These are phyloP conservation scores for Alternaria dauci DNA, from an alignment of 2,329 filamentous ascomycete genomes.

Conservation along the genomic window DNA sequence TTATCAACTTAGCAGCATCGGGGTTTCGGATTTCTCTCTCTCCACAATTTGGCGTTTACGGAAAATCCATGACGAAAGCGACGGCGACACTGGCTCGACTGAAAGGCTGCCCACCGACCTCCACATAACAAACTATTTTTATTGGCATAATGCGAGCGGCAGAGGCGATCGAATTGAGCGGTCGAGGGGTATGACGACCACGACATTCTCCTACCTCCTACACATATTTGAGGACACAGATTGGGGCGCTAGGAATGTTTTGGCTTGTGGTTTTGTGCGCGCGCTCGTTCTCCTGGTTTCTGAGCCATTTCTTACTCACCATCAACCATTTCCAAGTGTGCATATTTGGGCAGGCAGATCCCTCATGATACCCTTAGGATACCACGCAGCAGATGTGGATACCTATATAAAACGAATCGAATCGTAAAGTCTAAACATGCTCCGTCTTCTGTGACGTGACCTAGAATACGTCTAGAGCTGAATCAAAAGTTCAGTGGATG, in stretches of 20 bases:
- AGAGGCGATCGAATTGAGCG: slow-evolving; percentile 7
- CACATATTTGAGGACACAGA: slow-evolving; percentile 18
- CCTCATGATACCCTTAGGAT: slow-evolving; percentile 37
- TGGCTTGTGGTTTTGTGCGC: slow-evolving; percentile 14
- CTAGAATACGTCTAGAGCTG: background rate
- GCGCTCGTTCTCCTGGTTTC: background rate
- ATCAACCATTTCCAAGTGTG: slow-evolving; percentile 22
- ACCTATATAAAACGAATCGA: slow-evolving; percentile 31
- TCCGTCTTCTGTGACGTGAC: background rate
- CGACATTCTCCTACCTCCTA: slow-evolving; percentile 19
- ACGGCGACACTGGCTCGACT: slow-evolving; percentile 8
- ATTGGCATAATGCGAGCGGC: slow-evolving; percentile 20
- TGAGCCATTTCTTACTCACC: slow-evolving; percentile 5
- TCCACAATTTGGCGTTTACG: slow-evolving; percentile 16
- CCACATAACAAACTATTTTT: slow-evolving; percentile 12
- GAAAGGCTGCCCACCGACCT: background rate
- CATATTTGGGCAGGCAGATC: slow-evolving; percentile 28
- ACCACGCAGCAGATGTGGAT: slow-evolving; percentile 19
- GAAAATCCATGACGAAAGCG: slow-evolving; percentile 18
- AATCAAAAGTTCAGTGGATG: background rate
- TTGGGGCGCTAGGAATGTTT: slow-evolving; percentile 18
- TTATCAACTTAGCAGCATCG: slow-evolving; percentile 21
- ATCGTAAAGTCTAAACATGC: slow-evolving; percentile 21
- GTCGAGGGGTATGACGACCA: slow-evolving; percentile 15
- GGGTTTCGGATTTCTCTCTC: slow-evolving; percentile 10